phyloP scores from a whole-genome alignment of 1,284 basidiomycete species.

The Sanguinoderma infundibulare region DNA sequence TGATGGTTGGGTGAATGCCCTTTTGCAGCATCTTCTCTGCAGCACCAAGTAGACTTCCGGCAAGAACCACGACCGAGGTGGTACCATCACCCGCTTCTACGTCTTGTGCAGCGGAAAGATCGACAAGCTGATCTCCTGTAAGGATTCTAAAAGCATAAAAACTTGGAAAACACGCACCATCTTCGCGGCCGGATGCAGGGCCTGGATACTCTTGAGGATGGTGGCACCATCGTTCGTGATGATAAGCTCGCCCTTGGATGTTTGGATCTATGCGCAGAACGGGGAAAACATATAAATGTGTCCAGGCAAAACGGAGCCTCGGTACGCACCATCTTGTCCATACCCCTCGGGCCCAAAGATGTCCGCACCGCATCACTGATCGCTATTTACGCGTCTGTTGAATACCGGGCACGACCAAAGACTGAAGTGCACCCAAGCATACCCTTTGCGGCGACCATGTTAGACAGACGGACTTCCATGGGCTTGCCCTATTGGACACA shows the following conservation, averaged over 20 bases:
- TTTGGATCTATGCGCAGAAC: slow-evolving; percentile 86
- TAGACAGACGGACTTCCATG: slow-evolving; percentile 92
- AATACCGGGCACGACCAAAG: slow-evolving; percentile 18
- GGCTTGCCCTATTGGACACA: slow-evolving; percentile 74
- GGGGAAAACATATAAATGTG: slow-evolving; percentile 13
- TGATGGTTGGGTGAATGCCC: slow-evolving; percentile 97
- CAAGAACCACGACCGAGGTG: slow-evolving; percentile 97
- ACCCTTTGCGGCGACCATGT: slow-evolving; percentile 97
- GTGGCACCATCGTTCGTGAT: slow-evolving; percentile 99
- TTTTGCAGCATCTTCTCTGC: slow-evolving; percentile 98
- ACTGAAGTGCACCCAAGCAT: slow-evolving; percentile 22
- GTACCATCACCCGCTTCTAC: slow-evolving; percentile 99
- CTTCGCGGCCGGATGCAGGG: slow-evolving; percentile 96
- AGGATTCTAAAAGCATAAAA: not conserved
- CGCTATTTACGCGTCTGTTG: slow-evolving; percentile 52
- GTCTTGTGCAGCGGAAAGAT: slow-evolving; percentile 98
- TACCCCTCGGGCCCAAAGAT: slow-evolving; percentile 95
- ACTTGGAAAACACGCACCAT: slow-evolving; percentile 67
- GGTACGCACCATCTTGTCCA: slow-evolving; percentile 95
- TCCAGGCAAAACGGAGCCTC: not conserved
- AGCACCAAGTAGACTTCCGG: slow-evolving; percentile 90
- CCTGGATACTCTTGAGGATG: slow-evolving; percentile 96
- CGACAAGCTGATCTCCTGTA: slow-evolving; percentile 73
- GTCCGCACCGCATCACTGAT: slow-evolving; percentile 98
- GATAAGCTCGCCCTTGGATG: slow-evolving; percentile 94